Percentiles rank a stretch among this genome's conserved stretches.
Conservation (phyloP, 495 filamentous ascomycete genomes). For the Ascodesmis nigricans region DNA sequence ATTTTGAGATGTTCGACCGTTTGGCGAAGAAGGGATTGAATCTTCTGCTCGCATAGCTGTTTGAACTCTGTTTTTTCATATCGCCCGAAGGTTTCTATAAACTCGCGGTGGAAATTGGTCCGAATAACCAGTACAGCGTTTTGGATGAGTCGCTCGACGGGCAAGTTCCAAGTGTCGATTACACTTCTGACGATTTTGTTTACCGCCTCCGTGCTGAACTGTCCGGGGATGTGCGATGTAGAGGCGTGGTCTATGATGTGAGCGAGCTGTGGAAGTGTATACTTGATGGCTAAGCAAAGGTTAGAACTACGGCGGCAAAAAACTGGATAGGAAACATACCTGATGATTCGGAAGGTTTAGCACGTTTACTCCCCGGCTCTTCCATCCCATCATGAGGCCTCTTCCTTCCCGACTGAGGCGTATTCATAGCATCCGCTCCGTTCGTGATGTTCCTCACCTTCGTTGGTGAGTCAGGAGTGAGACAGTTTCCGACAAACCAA, state of each 20-base stretch:
- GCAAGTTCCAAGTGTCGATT: conserved; percentile 9
- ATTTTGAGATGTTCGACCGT: neutral
- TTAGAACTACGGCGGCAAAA: too few species aligned
- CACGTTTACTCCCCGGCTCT: neutral
- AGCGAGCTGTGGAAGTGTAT: conserved; percentile 19
- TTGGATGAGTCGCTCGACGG: conserved; percentile 9
- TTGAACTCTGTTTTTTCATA: too few species aligned
- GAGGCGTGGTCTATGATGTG: conserved; percentile 20
- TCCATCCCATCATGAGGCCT: too few species aligned
- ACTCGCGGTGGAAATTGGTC: conserved; percentile 5
- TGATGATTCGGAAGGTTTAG: neutral
- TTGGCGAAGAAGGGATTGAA: conserved; percentile 8
- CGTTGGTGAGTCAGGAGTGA: neutral
- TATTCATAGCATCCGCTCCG: conserved; percentile 12
- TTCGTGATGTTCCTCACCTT: conserved; percentile 8
- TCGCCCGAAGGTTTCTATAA: conserved; percentile 6
- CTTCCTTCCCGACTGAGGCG: too few species aligned
- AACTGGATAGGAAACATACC: too few species aligned
- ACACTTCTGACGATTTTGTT: conserved; percentile 16
- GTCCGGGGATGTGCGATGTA: conserved; percentile 20
- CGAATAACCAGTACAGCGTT: conserved; percentile 1
- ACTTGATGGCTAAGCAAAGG: conserved; percentile 11
- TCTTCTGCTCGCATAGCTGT: too few species aligned
- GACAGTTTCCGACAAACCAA: too few species aligned
- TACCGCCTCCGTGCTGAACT: conserved; percentile 22